These are phyloP conservation scores for Fusarium sp. DNA, from an alignment of 2,329 filamentous ascomycete genomes.

Conservation along the genomic window DNA sequence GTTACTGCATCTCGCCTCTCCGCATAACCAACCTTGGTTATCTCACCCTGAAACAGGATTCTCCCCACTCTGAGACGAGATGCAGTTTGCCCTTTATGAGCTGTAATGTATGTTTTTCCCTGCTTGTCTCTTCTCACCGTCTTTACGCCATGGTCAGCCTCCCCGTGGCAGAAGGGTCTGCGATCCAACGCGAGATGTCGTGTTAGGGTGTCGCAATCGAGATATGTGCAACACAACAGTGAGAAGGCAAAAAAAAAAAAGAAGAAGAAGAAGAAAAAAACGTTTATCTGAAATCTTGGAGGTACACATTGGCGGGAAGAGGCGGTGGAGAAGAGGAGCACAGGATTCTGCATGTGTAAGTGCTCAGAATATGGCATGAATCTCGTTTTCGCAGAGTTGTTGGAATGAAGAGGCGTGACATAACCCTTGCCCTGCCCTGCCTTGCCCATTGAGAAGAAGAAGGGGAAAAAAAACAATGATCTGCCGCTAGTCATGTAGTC, in stretches of 20 bases:
- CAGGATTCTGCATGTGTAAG: conserved; percentile 1
- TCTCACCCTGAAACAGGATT: conserved; percentile 28
- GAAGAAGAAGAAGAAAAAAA: no score
- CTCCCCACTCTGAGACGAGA: neutral
- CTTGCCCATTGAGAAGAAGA: neutral
- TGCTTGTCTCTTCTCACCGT: conserved; percentile 25
- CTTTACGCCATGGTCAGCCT: conserved; percentile 25
- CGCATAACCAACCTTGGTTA: conserved; percentile 16
- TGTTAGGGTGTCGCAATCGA: conserved; percentile 42
- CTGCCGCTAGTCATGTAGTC: conserved; percentile 14
- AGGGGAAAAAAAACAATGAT: conserved; percentile 20
- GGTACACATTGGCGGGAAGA: conserved; percentile 10
- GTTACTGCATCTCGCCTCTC: conserved; percentile 35
- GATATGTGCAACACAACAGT: conserved; percentile 38
- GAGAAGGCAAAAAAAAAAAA: conserved; percentile 2
- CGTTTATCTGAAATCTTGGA: conserved; percentile 11
- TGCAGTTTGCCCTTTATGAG: conserved; percentile 2
- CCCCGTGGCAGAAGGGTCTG: conserved; percentile 16
- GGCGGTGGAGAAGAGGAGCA: conserved; percentile 26
- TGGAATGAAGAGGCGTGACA: neutral
- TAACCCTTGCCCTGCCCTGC: conserved; percentile 23
- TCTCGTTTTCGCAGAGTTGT: neutral
- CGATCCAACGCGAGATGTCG: conserved; percentile 26
- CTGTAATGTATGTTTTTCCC: neutral
- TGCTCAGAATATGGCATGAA: conserved; percentile 3